Conservation (phyloP, 192 early-diverging fungal species). For the Umbelopsis vinacea region DNA sequence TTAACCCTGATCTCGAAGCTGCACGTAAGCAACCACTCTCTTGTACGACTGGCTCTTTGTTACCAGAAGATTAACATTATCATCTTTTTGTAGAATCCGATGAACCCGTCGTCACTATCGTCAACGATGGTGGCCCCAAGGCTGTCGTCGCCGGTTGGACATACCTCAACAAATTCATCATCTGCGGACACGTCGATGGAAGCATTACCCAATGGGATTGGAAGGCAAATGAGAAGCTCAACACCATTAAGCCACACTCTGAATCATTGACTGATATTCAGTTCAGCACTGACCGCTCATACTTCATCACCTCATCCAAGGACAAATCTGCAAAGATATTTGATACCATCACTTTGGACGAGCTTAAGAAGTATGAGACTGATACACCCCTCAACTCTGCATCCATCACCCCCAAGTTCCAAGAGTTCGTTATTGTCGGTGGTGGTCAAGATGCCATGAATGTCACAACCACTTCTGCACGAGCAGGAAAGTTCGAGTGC, state of each 20-base stretch:
- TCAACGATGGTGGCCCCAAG: slow-evolving; percentile 79
- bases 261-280: slow-evolving; percentile 89
- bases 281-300: slow-evolving; percentile 84
- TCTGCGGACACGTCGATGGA: slow-evolving; percentile 94
- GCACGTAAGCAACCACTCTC: slow-evolving; percentile 31
- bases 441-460: slow-evolving; percentile 99
- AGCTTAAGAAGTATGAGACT: slow-evolving; percentile 84
- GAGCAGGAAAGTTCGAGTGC: slow-evolving; percentile 96
- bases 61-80: slow-evolving; percentile 1
- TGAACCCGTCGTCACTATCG: slow-evolving; percentile 69
- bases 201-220: slow-evolving; percentile 88
- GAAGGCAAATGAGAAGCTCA: slow-evolving; percentile 72
- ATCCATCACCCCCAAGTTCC: slow-evolving; percentile 79
- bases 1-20: slow-evolving; percentile 64
- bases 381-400: slow-evolving; percentile 94
- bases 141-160: slow-evolving; percentile 94
- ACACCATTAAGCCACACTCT: slow-evolving; percentile 70
- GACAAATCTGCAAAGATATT: slow-evolving; percentile 91
- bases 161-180: slow-evolving; percentile 89
- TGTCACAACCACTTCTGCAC: slow-evolving; percentile 89
- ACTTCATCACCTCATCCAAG: slow-evolving; percentile 96
- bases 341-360: slow-evolving; percentile 82
- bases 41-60: slow-evolving; percentile 42
- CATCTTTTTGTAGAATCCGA: slow-evolving; percentile 70
- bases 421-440: slow-evolving; percentile 86